Base-by-base conservation (phyloP, 345 rosid species). In the Diplotaxis tenuifolia region DNA sequence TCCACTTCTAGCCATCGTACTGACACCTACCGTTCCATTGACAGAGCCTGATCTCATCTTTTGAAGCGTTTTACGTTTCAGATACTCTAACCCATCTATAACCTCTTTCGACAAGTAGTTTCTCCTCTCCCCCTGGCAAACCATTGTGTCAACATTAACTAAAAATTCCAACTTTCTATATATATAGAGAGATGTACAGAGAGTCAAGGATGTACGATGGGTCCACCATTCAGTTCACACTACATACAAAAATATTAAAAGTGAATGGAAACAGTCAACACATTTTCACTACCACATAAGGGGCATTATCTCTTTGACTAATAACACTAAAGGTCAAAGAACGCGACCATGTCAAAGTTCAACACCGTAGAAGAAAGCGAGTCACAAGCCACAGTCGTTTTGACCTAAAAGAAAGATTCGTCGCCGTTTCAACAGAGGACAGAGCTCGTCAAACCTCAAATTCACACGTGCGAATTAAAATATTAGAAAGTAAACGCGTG, bases 61-160 rank as follows among this genome's bases (percentile, higher is more conserved):
- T 65, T 86, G 88, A 79, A 86, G 96, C 85, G 90, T 86, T 79
- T 86, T 96, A 63, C 81, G 90, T 87, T 91, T 96, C 85, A 93
- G 83, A 75, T 65, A 80, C 70, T 96, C 95, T 72, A 89, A 75
- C 68, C 93, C 88, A 82, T 85, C 88, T 71, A 74, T 77, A 45
- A 83, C 89, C 78, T 90, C 96, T 78, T 85, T 88, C 1, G 96
- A 85, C 77, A 83, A 74, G 62, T 88, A 82, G 40, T 82, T 87
- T 84, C 96, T 84, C 78, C 99, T 92, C 83, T 96, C 98, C 87
- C 89, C 99, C 99, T 96, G 85, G 45, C 65, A 67, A 69, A 78
- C 55, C 15, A 50, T 18, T 45, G 32, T 71, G 73, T 60, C 28
- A 76, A 65, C 4, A 45, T 45, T 58, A 59, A 38, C 60, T 31